Percentiles rank a stretch among this genome's conserved stretches.
Evolutionary conservation across 768 basidiomycete genomes (phyloP).

Genomic region (Leccinum arenicola): DNA sequence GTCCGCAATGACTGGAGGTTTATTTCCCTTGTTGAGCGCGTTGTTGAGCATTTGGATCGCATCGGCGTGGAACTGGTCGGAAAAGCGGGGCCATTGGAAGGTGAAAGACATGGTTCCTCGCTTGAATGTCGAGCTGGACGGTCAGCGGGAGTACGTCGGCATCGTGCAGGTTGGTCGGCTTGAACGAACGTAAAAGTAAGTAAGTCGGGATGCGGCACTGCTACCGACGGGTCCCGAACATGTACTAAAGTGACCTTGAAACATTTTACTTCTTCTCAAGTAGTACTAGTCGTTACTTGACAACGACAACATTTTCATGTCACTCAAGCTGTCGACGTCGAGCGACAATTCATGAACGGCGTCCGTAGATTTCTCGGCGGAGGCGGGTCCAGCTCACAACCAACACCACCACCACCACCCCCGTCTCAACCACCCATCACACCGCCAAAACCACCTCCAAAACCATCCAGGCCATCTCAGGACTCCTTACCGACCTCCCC

Average conservation of each 20-base stretch:
- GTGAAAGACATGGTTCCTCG: slow-evolving; percentile 68
- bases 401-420: slow-evolving; percentile 21
- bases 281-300: not conserved
- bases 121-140: slow-evolving; percentile 2
- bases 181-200: slow-evolving; percentile 14
- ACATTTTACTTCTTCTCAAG: not conserved
- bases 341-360: slow-evolving; percentile 28
- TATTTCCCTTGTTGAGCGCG: slow-evolving; percentile 96
- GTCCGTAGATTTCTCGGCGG: slow-evolving; percentile 58
- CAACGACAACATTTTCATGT: slow-evolving; percentile 23
- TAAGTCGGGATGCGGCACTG: not conserved
- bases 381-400: slow-evolving; percentile 34
- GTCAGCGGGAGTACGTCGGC: slow-evolving; percentile 19
- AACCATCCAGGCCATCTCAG: slow-evolving; percentile 34
- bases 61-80: slow-evolving; percentile 93
- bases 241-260: not conserved
- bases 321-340: slow-evolving; percentile 15
- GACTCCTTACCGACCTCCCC: slow-evolving; percentile 36
- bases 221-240: not conserved
- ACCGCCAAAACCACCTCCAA: slow-evolving; percentile 29
- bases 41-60: slow-evolving; percentile 95
- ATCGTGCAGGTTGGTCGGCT: slow-evolving; percentile 9
- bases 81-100: slow-evolving; percentile 97
- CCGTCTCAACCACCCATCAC: slow-evolving; percentile 13
- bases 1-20: slow-evolving; percentile 96